phyloP scores from a whole-genome alignment of 371 early-diverging fungal species.

The Lichtheimia corymbifera region DNA sequence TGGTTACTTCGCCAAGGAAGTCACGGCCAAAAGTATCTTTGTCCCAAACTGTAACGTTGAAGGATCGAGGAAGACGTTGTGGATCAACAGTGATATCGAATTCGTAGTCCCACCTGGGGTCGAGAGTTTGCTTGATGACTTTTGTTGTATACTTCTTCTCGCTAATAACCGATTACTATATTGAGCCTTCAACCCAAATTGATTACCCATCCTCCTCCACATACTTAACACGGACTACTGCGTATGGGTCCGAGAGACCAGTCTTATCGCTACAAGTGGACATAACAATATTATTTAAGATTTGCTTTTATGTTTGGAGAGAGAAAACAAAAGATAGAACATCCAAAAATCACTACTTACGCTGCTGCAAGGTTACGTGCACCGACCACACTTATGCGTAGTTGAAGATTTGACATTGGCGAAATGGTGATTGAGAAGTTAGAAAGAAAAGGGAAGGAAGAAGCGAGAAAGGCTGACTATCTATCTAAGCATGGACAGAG shows the following conservation, averaged over 20 bases:
- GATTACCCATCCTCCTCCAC: not conserved
- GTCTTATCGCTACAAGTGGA: slow-evolving; percentile 45
- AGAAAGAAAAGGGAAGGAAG: slow-evolving; percentile 10
- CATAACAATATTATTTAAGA: too few species aligned
- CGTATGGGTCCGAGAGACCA: slow-evolving; percentile 69
- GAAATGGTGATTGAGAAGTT: slow-evolving; percentile 3
- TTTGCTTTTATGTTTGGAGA: not conserved
- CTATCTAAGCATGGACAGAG: slow-evolving; percentile 9
- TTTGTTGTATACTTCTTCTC: slow-evolving; percentile 70
- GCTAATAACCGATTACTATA: slow-evolving; percentile 25
- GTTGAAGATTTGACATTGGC: slow-evolving; percentile 25
- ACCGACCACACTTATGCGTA: slow-evolving; percentile 30
- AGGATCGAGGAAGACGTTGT: slow-evolving; percentile 40
- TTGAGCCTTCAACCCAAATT: not conserved
- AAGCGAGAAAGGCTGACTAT: not conserved
- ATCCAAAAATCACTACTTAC: slow-evolving; percentile 16
- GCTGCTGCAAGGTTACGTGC: slow-evolving; percentile 34
- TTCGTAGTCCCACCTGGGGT: slow-evolving; percentile 76
- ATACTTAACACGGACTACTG: slow-evolving; percentile 44
- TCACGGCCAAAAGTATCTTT: slow-evolving; percentile 61
- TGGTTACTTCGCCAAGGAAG: slow-evolving; percentile 63
- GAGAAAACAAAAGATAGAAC: not conserved
- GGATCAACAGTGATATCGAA: slow-evolving; percentile 64
- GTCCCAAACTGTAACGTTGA: slow-evolving; percentile 59
- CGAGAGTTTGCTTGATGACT: slow-evolving; percentile 65